Evolutionary conservation across 768 basidiomycete species (phyloP).

Genomic region (Mrakia gelida): DNA sequence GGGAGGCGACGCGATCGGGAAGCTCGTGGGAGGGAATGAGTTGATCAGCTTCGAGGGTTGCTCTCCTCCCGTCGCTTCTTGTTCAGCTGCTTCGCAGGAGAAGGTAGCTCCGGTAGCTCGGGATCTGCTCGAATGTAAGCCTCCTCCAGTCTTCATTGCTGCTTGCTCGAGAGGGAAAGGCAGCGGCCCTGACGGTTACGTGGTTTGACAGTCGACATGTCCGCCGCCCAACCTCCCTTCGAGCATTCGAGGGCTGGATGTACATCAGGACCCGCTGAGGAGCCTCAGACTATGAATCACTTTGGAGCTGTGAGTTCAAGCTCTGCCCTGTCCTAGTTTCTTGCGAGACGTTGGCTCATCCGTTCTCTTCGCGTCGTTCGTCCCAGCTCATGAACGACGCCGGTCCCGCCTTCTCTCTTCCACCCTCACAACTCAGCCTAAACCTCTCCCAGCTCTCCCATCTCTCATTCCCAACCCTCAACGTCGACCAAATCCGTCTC

Average conservation of each 20-base stretch:
- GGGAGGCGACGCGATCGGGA: not conserved
- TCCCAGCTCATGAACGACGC: not conserved
- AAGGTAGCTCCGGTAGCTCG: too few relatives aligned
- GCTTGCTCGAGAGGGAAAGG: too few relatives aligned
- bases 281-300: too few relatives aligned
- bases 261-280: too few relatives aligned
- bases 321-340: too few relatives aligned
- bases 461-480: not conserved
- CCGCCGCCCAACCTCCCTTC: too few relatives aligned
- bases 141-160: too few relatives aligned
- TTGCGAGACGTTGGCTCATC: not conserved
- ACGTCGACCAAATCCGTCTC: not conserved
- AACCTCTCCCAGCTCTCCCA: not conserved
- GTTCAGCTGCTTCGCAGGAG: too few relatives aligned
- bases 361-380: not conserved
- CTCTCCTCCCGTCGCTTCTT: not conserved
- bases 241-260: too few relatives aligned
- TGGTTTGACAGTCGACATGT: too few relatives aligned
- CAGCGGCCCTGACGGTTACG: too few relatives aligned
- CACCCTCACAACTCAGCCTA: not conserved
- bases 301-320: not conserved
- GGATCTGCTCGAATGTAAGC: too few relatives aligned
- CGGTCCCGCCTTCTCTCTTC: not conserved
- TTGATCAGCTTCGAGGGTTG: not conserved
- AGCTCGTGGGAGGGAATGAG: not conserved